Evolutionary conservation across 305 asterid genomes (phyloP).

Genomic region (Rubia occidens): DNA sequence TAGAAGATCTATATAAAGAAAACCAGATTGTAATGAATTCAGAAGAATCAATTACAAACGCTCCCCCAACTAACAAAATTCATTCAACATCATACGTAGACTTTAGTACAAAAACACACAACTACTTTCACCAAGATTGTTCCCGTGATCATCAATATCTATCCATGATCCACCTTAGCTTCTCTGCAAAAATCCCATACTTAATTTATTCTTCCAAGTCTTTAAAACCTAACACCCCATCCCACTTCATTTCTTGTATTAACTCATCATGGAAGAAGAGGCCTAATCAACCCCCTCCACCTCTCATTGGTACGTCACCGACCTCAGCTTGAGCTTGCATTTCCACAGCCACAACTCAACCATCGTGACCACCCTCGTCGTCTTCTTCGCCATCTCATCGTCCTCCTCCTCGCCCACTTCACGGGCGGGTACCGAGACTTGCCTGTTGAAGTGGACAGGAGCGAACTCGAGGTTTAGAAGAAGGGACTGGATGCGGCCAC

Average conservation of each 20-base stretch:
- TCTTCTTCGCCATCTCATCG: constrained; percentile 12
- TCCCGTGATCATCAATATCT: not conserved
- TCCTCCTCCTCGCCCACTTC: constrained; percentile 17
- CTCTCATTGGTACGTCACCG: constrained; percentile 23
- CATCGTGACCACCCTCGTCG: constrained; percentile 4
- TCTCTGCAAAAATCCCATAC: not conserved
- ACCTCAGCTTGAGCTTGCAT: constrained; percentile 17
- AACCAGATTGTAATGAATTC: too few species aligned
- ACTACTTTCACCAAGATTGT: not conserved
- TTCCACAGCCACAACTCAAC: constrained; percentile 18
- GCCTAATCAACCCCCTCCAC: not conserved
- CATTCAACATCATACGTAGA: not conserved
- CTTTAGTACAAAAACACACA: not conserved
- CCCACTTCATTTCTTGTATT: not conserved
- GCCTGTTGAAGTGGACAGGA: not conserved
- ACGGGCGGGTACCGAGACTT: not conserved
- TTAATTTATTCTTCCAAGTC: not conserved
- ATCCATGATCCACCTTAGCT: not conserved
- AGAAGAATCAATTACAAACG: not conserved
- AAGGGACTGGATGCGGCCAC: constrained; percentile 27
- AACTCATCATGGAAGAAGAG: not conserved
- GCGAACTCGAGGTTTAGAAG: not conserved
- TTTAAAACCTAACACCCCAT: not conserved
- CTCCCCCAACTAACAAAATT: not conserved
- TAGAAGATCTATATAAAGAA: too few species aligned